Evolutionary conservation across 2,329 filamentous ascomycete genomes (phyloP), one percentile per base, ranked within the genome.

Genomic region (Pezicula neosporulosa): DNA sequence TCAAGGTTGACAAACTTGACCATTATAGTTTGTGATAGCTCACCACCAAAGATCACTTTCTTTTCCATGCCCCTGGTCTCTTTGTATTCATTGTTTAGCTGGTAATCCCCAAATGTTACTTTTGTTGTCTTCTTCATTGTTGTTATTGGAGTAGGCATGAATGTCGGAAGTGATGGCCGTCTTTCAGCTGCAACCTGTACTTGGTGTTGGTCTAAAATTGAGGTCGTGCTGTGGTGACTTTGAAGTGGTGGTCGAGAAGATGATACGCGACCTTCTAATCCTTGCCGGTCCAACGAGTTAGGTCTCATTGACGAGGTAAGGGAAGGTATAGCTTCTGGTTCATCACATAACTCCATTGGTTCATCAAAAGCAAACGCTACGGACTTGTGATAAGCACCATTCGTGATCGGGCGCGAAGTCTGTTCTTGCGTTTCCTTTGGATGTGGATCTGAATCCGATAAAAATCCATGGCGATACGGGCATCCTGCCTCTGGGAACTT

Each of bases 1-100:
- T 42, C 48, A 12, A 60, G 33, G 13, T 56, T 49, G 10, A 53
- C 59, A 49, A 62, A 59, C 30, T 62, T 55, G 27, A 63, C 36
- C 4, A 50, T 15, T 21, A 58, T 8, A 13, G 50, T 36, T 35
- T 47, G 44, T 13, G 33, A 41, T 9, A 47, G 52, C 19, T 57
- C 50, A 10, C 8, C 30, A 8, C 61, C 63, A 57, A 65, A 60
- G 15, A 39, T 39, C 12, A 63, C 50, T 15, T 57, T 42, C 50
- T 65, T 65, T 7, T 45, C 50, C 45, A 47, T 37, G 6, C 21
- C 24, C 41, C 49, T 50, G 12, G 42, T 27, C 13, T 13, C 28
- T 16, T 52, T 51, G 2, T 49, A 13, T 7, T 44, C 42, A 42
- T 54, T 51, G 18, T 55, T 49, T 6, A 30, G 51, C 12, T 41